These are phyloP conservation scores for Lentinus brumalis DNA, from an alignment of 768 basidiomycete genomes.

Conservation along the genomic window DNA sequence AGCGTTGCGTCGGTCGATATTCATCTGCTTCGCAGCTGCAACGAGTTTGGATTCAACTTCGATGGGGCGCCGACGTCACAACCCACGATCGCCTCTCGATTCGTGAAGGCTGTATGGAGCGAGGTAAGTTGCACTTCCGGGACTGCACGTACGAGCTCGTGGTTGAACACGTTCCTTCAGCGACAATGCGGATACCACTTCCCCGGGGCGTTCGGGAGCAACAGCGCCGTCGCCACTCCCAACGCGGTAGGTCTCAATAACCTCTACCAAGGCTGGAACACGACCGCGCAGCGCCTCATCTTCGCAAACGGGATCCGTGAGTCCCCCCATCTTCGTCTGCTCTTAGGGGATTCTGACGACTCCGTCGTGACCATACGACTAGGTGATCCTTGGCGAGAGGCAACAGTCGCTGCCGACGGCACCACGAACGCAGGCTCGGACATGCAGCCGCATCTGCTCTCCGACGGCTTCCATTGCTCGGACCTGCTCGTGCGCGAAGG, in stretches of 20 bases:
- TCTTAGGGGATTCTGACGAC: background rate
- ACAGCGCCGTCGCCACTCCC: constrained; percentile 39
- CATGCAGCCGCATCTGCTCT: constrained; percentile 54
- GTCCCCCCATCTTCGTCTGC: constrained; percentile 26
- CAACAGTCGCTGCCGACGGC: constrained; percentile 61
- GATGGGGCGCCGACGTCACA: constrained; percentile 36
- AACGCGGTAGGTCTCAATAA: constrained; percentile 45
- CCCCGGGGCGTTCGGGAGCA: constrained; percentile 51
- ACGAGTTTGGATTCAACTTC: constrained; percentile 57
- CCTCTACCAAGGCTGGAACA: constrained; percentile 63
- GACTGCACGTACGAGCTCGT: background rate
- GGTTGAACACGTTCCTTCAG: constrained; percentile 31
- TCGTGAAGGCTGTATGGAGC: constrained; percentile 53
- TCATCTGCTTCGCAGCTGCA: constrained; percentile 47
- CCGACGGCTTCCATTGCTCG: constrained; percentile 69
- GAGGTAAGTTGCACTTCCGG: constrained; percentile 35
- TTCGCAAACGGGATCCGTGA: constrained; percentile 69
- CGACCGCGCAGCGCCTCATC: constrained; percentile 57
- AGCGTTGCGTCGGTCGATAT: constrained; percentile 17
- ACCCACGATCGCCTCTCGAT: constrained; percentile 49
- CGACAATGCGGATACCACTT: constrained; percentile 71
- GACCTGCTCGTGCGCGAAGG: constrained; percentile 49
- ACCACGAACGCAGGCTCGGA: constrained; percentile 47
- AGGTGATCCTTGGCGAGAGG: constrained; percentile 76
- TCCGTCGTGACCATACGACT: background rate